Base-by-base conservation (phyloP, 352 stramenopile species). In the Elongisporangium anandrum region DNA sequence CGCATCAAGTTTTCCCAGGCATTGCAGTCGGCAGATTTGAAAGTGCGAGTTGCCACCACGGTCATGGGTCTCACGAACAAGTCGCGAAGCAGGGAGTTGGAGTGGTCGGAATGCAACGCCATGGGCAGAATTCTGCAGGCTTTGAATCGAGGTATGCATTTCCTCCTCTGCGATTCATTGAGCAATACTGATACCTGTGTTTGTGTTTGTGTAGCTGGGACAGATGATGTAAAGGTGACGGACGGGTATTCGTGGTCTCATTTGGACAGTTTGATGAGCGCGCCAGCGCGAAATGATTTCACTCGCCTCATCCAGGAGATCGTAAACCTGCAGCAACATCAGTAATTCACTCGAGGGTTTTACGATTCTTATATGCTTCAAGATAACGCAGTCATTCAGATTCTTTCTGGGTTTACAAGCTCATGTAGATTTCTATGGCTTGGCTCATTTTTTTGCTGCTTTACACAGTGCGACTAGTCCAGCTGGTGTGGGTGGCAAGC, bases 201-300 rank as follows among this genome's bases (percentile, higher is more conserved):
- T 5, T 66, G 5, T 22, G 20, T 3, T 17, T 59, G 1, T 64
- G 26, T 34, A 75, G 76, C 73, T 20, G 57, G 67, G 16, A 56
- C 61, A 3, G 65, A 62, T 56, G 77, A 88, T 54, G 56, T 85
- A 17, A 71, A 63, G 12, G 71, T 80, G 59, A 87, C 79, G 1
- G 82, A 92, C 41, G 74, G 74, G 5, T 92, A 92, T 60, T 92
- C 82, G n/a, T 92, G 80, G 82, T 88, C 81, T 55, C 82, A 92
- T 60, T 79, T 80, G 29, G 82, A 92, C 47, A 89, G 69, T 59
- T 89, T 89, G 68, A 71, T 74, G 52, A 82, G 59, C 16, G 51
- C 70, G 16, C 60, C 73, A 38, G 66, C 81, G 19, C 64, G 71
- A 21, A 89, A 57, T 54, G 75, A 72, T 45, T 60, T 89, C 21